These are phyloP conservation scores for Aspergillus brasiliensis DNA, from an alignment of 2,329 filamentous ascomycete species.

Conservation along the genomic window DNA sequence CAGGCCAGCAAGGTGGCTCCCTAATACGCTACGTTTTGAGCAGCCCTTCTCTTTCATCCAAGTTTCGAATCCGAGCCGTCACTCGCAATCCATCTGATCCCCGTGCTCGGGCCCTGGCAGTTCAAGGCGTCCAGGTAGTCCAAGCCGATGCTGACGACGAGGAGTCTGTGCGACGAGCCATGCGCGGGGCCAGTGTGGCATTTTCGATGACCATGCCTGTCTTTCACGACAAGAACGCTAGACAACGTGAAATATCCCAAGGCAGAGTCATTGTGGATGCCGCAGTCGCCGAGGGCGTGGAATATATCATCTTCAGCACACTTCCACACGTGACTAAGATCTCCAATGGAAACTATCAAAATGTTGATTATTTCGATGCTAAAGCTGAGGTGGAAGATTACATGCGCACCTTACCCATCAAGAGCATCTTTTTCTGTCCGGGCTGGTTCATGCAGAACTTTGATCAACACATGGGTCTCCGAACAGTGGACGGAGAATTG, in stretches of 20 bases:
- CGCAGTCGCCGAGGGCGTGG: neutral
- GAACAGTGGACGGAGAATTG: too few species aligned
- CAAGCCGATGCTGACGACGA: neutral
- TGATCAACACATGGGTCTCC: neutral
- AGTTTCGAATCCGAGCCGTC: neutral
- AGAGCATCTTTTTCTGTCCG: neutral
- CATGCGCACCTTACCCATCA: neutral
- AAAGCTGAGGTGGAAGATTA: neutral
- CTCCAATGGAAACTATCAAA: neutral
- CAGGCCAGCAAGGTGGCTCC: conserved; percentile 1
- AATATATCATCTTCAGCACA: neutral
- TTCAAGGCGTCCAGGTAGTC: neutral
- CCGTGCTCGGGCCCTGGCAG: neutral
- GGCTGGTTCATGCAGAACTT: conserved; percentile 1
- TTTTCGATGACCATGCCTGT: neutral
- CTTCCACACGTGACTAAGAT: neutral
- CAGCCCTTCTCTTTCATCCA: neutral
- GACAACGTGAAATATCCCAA: neutral
- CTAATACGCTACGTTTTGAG: neutral
- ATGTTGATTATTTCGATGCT: neutral
- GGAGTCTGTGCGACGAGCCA: neutral
- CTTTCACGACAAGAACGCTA: neutral
- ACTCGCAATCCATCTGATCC: neutral
- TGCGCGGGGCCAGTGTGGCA: neutral
- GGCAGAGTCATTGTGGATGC: neutral